Conservation (phyloP, 163 green algal species). For the Scenedesmus sp. region DNA sequence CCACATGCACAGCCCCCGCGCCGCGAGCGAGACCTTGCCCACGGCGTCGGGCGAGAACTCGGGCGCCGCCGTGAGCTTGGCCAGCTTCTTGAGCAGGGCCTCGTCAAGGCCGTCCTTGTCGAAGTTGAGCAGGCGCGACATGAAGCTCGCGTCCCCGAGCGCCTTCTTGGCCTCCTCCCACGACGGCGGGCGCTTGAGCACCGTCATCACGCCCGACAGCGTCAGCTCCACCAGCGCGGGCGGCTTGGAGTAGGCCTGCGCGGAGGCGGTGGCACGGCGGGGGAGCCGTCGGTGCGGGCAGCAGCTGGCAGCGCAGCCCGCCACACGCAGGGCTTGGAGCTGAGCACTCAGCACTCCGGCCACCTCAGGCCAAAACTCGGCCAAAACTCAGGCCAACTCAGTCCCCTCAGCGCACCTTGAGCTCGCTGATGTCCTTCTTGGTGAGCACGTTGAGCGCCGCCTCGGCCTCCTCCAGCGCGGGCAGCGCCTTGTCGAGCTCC, state of each 20-base stretch:
- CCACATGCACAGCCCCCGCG: slow-evolving; percentile 88
- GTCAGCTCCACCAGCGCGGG: slow-evolving; percentile 85
- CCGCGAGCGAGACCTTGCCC: slow-evolving; percentile 74
- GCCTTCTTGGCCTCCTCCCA: slow-evolving; percentile 91
- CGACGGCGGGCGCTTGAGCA: slow-evolving; percentile 77
- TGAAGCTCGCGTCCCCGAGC: slow-evolving; percentile 85
- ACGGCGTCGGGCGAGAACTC: slow-evolving; percentile 83
- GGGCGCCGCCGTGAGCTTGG: slow-evolving; percentile 78
- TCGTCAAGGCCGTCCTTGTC: slow-evolving; percentile 92
- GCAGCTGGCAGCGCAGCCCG: no score
- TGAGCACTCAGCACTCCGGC: no score
- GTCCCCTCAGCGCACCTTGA: slow-evolving; percentile 80
- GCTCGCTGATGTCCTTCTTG: slow-evolving; percentile 91
- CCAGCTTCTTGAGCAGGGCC: slow-evolving; percentile 87
- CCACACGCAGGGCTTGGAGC: no score
- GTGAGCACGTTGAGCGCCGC: slow-evolving; percentile 91
- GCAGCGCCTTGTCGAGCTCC: slow-evolving; percentile 88
- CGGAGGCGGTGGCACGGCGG: neutral
- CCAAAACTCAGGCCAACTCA: no score
- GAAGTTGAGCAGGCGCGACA: slow-evolving; percentile 84
- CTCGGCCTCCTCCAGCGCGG: slow-evolving; percentile 82
- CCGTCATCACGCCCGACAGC: slow-evolving; percentile 72
- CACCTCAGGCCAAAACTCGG: no score
- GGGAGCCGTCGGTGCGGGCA: no score
- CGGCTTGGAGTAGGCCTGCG: slow-evolving; percentile 84